Evolutionary conservation across 1,284 basidiomycete genomes (phyloP), one percentile per base, ranked within the genome.

Genomic region (Golubevia pallescens): DNA sequence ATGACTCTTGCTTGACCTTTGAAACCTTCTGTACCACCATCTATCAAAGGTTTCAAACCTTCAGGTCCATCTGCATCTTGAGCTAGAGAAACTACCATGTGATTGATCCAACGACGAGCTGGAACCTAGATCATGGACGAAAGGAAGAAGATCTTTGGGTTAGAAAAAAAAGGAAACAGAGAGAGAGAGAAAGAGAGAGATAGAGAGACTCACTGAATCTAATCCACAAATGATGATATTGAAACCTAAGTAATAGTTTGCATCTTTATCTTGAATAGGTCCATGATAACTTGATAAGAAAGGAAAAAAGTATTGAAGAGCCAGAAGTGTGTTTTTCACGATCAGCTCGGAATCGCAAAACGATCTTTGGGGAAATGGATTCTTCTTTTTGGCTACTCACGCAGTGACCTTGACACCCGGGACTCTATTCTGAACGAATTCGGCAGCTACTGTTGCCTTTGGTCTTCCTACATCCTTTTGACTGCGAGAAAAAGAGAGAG

Each of bases 1-100:
- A 99, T 99, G 57, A 99, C 96, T 67, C 96, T 91, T 52, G 96
- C 94, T 87, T 99, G 97, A 13, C 97, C 97, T 87, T 95, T 97
- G 90, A 99, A 99, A 91, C 96, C 97, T 90, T 99, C 97, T 0
- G 97, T 99, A 55, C 97, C 97, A 42, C 97, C 97, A 81, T 99
- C 97, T 77, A 99, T 97, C 53, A 99, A 89, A n/a, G 97, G 97
- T 83, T 98, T 99, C 80, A 98, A 84, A 74, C 93, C 94, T 76
- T 98, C 94, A 48, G 93, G 93, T 75, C 93, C 92, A 62, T 95
- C 93, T 5, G 74, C 71, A 23, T 91, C 89, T 84, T 97, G 94
- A 5, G 97, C 95, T 84, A 99, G 89, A 77, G 93, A 92, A 28
- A 98, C 94, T 16, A 99, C 90, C 13, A 95, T 99, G 1, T 95